These are phyloP conservation scores for Pouteria glomerata DNA, from an alignment of 148 eudicot genomes.

Conservation along the genomic window DNA sequence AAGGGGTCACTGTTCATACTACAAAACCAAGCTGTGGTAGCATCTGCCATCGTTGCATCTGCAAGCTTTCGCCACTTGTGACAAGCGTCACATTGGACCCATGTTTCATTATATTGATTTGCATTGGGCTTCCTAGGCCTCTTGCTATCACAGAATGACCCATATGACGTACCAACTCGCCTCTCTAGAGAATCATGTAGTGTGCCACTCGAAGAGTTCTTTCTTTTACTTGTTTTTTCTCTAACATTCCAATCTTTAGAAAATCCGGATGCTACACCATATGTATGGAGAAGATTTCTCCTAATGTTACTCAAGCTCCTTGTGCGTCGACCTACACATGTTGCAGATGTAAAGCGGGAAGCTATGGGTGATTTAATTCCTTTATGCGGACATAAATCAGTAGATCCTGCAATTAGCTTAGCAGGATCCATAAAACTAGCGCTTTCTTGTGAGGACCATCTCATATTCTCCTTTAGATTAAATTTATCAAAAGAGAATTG, in stretches of 20 bases:
- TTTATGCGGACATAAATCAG: too few relatives aligned
- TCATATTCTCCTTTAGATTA: slow-evolving; percentile 26
- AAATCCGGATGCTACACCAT: slow-evolving; percentile 28
- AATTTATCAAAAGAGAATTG: slow-evolving; percentile 47
- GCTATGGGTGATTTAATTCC: slow-evolving; percentile 21
- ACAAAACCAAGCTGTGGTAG: slow-evolving; percentile 79
- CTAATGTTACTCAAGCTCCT: slow-evolving; percentile 42
- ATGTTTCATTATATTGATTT: slow-evolving; percentile 45
- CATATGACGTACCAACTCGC: slow-evolving; percentile 22
- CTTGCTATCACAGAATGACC: slow-evolving; percentile 24
- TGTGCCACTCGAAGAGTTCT: slow-evolving; percentile 27
- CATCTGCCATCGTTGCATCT: slow-evolving; percentile 35
- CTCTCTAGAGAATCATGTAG: slow-evolving; percentile 13
- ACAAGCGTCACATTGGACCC: slow-evolving; percentile 96
- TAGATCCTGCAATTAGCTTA: slow-evolving; percentile 20
- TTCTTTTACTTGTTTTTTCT: slow-evolving; percentile 33
- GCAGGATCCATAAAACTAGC: slow-evolving; percentile 14
- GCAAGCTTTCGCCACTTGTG: slow-evolving; percentile 77
- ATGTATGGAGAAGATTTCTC: slow-evolving; percentile 56
- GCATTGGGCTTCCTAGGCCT: slow-evolving; percentile 28
- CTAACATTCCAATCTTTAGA: slow-evolving; percentile 22
- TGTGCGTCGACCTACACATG: slow-evolving; percentile 24
- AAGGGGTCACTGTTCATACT: slow-evolving; percentile 74
- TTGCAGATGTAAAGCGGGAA: slow-evolving; percentile 21
- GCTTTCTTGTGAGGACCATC: slow-evolving; percentile 24